Conservation (phyloP, 2,329 filamentous ascomycete genomes). For the Nothophoma quercina region DNA sequence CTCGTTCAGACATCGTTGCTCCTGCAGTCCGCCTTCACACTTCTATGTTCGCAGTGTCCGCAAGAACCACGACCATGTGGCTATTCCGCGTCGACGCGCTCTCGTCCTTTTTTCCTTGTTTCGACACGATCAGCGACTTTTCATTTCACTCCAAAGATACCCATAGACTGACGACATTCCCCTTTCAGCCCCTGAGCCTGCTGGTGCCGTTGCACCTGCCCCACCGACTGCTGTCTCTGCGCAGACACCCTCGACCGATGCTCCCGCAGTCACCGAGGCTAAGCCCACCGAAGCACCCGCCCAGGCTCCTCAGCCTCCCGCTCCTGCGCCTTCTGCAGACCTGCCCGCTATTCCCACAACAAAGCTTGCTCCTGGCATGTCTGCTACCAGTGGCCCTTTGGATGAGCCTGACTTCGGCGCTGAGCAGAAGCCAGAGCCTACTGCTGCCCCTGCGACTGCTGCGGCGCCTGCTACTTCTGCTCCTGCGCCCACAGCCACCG, state of each 20-base stretch:
- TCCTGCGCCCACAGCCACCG: constrained; percentile 21
- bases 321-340: constrained; percentile 16
- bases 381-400: constrained; percentile 49
- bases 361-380: constrained; percentile 48
- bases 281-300: constrained; percentile 22
- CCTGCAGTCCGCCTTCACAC: background rate
- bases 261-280: constrained; percentile 28
- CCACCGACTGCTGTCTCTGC: constrained; percentile 38
- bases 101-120: background rate
- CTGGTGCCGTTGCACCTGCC: constrained; percentile 37
- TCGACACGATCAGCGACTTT: constrained; percentile 12
- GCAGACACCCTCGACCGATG: constrained; percentile 30
- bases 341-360: constrained; percentile 28
- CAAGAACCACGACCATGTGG: background rate
- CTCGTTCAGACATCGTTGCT: background rate
- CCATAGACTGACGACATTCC: constrained; percentile 32
- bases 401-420: constrained; percentile 41
- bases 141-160: constrained; percentile 21
- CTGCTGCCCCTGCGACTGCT: constrained; percentile 22
- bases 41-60: background rate
- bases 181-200: constrained; percentile 44
- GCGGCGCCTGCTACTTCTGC: constrained; percentile 20
- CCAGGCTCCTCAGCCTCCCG: constrained; percentile 8
- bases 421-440: constrained; percentile 29
- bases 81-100: background rate